Percentiles rank a stretch among this genome's conserved stretches.
These are phyloP conservation scores for Lasiosphaeria ovina DNA, from an alignment of 495 filamentous ascomycete genomes.

Conservation along the genomic window DNA sequence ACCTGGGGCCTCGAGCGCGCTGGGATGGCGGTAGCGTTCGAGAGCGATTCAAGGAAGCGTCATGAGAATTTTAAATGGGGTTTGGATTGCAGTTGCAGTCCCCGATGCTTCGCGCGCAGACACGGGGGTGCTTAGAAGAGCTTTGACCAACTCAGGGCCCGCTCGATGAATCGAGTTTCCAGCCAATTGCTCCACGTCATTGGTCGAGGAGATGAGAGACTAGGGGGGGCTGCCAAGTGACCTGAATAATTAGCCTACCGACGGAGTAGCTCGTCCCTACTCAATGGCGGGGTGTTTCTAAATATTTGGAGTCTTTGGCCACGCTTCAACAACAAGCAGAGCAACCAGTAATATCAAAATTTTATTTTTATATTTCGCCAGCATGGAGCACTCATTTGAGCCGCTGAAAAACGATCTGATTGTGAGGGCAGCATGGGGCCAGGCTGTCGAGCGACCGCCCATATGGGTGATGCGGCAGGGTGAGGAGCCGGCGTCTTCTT, in stretches of 20 bases:
- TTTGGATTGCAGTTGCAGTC: no score
- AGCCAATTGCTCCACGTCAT: no score
- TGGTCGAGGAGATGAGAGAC: no score
- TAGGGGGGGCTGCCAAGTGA: no score
- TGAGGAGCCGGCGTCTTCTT: slow-evolving; percentile 36
- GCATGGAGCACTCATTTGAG: slow-evolving; percentile 54
- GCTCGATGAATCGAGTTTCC: no score
- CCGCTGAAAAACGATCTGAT: slow-evolving; percentile 88
- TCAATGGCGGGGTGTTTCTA: background rate
- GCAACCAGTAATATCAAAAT: slow-evolving; percentile 5
- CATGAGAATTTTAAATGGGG: no score
- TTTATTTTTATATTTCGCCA: slow-evolving; percentile 5
- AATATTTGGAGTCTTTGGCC: background rate
- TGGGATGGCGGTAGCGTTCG: no score
- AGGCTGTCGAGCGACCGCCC: slow-evolving; percentile 85
- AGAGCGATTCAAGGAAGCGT: no score
- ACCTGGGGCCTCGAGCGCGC: no score
- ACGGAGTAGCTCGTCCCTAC: background rate
- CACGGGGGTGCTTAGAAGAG: background rate
- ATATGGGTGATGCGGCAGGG: slow-evolving; percentile 99
- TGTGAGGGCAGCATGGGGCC: slow-evolving; percentile 80
- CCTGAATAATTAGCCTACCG: no score
- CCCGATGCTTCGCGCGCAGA: no score
- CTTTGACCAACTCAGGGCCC: background rate
- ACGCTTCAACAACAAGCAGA: background rate